Evolutionary conservation across 106 monocot species (phyloP).

Genomic region (Acorus calamus): DNA sequence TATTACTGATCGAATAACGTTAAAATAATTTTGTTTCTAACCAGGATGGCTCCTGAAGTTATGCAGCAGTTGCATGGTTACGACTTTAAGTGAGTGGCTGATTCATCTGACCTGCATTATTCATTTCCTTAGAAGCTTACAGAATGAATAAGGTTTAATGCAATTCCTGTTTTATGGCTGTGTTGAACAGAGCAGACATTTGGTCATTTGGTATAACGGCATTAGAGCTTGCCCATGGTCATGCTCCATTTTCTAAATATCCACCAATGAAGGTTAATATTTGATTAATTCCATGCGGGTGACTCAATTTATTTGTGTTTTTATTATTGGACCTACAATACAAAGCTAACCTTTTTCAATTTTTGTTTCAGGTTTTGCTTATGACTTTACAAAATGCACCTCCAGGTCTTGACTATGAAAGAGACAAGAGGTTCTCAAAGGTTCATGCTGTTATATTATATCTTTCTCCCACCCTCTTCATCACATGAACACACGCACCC

Average conservation of each 20-base stretch:
- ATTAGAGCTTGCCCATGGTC: slow-evolving; percentile 92
- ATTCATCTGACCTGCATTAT: not conserved
- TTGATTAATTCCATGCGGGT: not conserved
- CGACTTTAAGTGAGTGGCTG: slow-evolving; percentile 81
- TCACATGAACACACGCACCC: no score
- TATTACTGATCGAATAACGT: not conserved
- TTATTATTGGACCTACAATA: not conserved
- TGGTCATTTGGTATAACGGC: slow-evolving; percentile 97
- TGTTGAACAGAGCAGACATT: slow-evolving; percentile 74
- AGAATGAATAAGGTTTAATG: no score
- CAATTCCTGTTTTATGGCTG: no score
- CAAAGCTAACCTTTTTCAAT: not conserved
- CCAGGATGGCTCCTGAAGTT: slow-evolving; percentile 99
- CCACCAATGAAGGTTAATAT: slow-evolving; percentile 90
- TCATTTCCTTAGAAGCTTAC: not conserved
- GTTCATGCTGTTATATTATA: slow-evolving; percentile 16
- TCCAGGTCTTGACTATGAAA: slow-evolving; percentile 84
- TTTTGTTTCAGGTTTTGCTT: slow-evolving; percentile 56
- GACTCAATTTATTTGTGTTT: not conserved
- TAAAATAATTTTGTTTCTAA: not conserved
- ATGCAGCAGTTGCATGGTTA: slow-evolving; percentile 97
- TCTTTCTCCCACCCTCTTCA: no score
- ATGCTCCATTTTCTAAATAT: slow-evolving; percentile 93
- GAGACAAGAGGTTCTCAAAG: slow-evolving; percentile 86
- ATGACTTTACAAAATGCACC: slow-evolving; percentile 99